Base-by-base conservation (phyloP, 1,139 yeast species). In the Candida smagusa region DNA sequence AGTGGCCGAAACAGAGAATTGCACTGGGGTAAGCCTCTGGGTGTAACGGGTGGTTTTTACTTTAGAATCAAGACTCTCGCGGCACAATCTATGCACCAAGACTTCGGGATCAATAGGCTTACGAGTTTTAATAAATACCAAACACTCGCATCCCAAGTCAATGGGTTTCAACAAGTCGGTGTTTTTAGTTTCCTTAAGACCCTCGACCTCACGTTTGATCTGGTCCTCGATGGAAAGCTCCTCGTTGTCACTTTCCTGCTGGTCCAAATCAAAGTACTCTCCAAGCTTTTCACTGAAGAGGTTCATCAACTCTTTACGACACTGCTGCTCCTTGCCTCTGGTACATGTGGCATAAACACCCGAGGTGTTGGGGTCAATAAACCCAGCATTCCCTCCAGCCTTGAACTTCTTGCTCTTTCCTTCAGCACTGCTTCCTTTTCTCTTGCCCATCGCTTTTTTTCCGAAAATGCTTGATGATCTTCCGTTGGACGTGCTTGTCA, bases 321-420 rank as follows among this genome's bases (percentile, higher is more conserved):
- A 85, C 40, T 76, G 79, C 41, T 74, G 72, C 59, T 90, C 96
- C 47, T 82, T 79, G 31, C 86, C 84, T 50, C 96, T 71, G 35
- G 78, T 74, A 59, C 97, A 87, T 0, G 96, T 86, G 16, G 89
- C 96, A 61, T 83, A 92, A 2, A 87, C 68, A 1, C 97, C 96
- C 32, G 83, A 66, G 45, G 95, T 84, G 35, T 81, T 81, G 0
- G 96, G 95, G 52, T 88, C 96, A 16, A 81, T 56, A 41, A 78
- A 65, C 3, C 79, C 79, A 9, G 32, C n/a, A 12, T 9, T 12
- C 11, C 11, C 26, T 5, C 68, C 59, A 22, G 64, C 54, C 49
- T 72, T 75, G 56, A 67, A 75, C 59, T 69, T 68, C 52, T 74
- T 74, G 43, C 47, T 49, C 38, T 52, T 52, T 34, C 55, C 47